A percentile compares a stretch with the other conserved stretches of the same genome.
Conservation (phyloP, 805 yeast genomes). For the Kockiozyma suomiensis region DNA sequence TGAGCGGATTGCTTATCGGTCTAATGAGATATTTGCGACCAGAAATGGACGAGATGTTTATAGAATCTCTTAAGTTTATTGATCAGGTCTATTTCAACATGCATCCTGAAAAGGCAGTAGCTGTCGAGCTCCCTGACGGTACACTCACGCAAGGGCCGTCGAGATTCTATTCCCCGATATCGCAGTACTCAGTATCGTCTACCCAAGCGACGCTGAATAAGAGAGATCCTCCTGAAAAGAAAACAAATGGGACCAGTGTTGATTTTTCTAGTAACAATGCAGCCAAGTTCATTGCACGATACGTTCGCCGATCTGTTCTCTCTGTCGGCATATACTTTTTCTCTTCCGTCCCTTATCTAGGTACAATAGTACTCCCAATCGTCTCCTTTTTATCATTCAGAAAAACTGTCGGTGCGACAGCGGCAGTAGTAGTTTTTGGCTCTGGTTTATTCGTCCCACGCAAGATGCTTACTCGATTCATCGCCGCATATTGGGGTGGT, state of each 20-base stretch:
- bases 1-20: conserved; percentile 48
- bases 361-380: conserved; percentile 48
- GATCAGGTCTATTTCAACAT: conserved; percentile 46
- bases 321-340: conserved; percentile 44
- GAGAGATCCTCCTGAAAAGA: too few species aligned
- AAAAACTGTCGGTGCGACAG: conserved; percentile 51
- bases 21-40: conserved; percentile 45
- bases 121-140: neutral
- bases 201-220: neutral
- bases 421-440: conserved; percentile 47
- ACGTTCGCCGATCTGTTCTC: conserved; percentile 38
- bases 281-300: conserved; percentile 38
- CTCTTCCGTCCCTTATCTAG: conserved; percentile 49
- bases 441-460: conserved; percentile 46
- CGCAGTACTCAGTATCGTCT: conserved; percentile 15
- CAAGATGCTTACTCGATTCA: conserved; percentile 43
- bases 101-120: conserved; percentile 44
- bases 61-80: conserved; percentile 46
- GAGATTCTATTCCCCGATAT: conserved; percentile 26
- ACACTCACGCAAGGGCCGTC: neutral
- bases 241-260: neutral
- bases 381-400: conserved; percentile 51
- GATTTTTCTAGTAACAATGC: conserved; percentile 13
- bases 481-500: conserved; percentile 53
- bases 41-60: conserved; percentile 49